Percentiles rank a stretch among this genome's conserved stretches.
phyloP scores from a whole-genome alignment of 257 asterid genomes.

The Pogostemon cablin region DNA sequence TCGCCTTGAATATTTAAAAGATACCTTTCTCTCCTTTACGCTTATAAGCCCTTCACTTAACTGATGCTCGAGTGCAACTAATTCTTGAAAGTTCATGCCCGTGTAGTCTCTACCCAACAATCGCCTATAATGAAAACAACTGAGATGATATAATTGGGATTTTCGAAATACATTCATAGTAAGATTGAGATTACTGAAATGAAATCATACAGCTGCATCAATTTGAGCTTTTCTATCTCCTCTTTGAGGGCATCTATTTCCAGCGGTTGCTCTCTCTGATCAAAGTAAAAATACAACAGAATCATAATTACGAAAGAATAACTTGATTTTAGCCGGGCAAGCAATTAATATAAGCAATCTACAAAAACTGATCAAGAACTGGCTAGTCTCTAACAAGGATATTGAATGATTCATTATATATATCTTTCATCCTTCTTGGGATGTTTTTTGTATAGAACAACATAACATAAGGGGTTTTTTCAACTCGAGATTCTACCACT shows the following conservation, averaged over 20 bases:
- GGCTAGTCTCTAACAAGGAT: not conserved
- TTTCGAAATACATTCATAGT: not conserved
- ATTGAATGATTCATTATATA: too few relatives aligned
- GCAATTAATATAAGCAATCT: not conserved
- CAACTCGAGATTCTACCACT: conserved; percentile 5
- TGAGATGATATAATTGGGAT: conserved; percentile 1
- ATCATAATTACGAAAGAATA: not conserved
- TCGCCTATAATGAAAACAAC: conserved; percentile 46
- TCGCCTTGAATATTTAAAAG: conserved; percentile 6
- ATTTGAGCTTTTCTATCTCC: conserved; percentile 61
- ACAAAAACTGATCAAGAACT: conserved; percentile 3
- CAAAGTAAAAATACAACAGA: not conserved
- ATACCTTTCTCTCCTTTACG: conserved; percentile 75
- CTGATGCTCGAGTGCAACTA: conserved; percentile 59
- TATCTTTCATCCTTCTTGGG: not conserved
- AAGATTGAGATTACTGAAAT: conserved; percentile 19
- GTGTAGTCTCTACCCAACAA: conserved; percentile 64
- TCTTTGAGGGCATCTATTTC: conserved; percentile 59
- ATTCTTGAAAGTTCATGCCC: conserved; percentile 55
- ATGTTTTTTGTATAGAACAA: not conserved
- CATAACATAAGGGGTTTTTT: not conserved
- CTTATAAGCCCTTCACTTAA: conserved; percentile 57
- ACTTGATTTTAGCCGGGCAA: conserved; percentile 13
- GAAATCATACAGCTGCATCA: conserved; percentile 54
- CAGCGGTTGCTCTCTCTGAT: conserved; percentile 45